These are phyloP conservation scores for Leishmania gerbilli DNA, from an alignment of 208 protist species.

Conservation along the genomic window DNA sequence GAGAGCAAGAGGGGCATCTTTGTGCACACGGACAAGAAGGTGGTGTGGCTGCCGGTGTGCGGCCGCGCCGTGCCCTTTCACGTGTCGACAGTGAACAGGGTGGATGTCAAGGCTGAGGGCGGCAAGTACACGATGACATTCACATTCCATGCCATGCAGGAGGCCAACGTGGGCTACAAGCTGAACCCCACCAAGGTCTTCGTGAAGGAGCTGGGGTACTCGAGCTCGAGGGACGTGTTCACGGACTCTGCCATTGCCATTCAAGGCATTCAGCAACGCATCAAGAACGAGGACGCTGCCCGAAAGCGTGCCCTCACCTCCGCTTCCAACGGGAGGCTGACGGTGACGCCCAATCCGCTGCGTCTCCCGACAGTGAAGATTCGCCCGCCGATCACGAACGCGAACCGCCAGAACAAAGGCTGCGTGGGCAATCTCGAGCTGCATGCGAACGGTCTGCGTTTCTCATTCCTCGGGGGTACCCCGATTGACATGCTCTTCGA, in stretches of 20 bases:
- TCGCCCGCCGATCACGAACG: constrained; percentile 75
- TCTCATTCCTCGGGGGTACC: constrained; percentile 74
- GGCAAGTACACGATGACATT: constrained; percentile 81
- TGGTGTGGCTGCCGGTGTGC: constrained; percentile 95
- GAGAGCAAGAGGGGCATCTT: constrained; percentile 57
- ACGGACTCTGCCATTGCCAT: constrained; percentile 58
- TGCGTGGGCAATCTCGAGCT: constrained; percentile 91
- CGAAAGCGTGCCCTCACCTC: constrained; percentile 52
- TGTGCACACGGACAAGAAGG: constrained; percentile 86
- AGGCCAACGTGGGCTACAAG: constrained; percentile 80
- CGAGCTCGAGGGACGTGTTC: constrained; percentile 58
- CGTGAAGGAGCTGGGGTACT: constrained; percentile 90
- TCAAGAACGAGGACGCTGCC: constrained; percentile 76
- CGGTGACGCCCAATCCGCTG: constrained; percentile 40
- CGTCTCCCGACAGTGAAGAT: constrained; percentile 91
- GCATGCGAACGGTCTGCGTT: constrained; percentile 97
- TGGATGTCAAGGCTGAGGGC: constrained; percentile 85
- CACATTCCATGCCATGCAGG: constrained; percentile 87
- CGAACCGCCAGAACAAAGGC: constrained; percentile 79
- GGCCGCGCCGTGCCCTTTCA: constrained; percentile 94
- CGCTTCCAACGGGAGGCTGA: constrained; percentile 50
- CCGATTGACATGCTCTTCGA: constrained; percentile 94
- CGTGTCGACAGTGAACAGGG: constrained; percentile 95
- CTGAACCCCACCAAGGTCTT: constrained; percentile 85
- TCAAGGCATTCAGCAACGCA: constrained; percentile 67